Conservation (phyloP, 305 asterid species). For the Caryopteris hybrid region DNA sequence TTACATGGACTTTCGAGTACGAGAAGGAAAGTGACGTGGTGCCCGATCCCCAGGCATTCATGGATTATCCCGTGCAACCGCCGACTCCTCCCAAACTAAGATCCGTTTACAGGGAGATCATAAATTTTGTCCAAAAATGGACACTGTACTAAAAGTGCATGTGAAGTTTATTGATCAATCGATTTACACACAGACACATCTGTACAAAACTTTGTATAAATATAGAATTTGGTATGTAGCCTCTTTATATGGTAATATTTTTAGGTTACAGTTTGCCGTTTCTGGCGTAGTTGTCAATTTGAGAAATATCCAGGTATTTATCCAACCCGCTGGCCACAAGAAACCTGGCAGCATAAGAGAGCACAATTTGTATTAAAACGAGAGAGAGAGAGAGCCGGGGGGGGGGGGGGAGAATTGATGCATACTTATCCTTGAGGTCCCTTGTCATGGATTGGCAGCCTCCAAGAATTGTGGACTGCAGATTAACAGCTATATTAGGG, state of each 20-base stretch:
- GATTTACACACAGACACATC: neutral
- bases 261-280: conserved; percentile 28
- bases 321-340: conserved; percentile 54
- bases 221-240: neutral
- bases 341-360: conserved; percentile 46
- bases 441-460: conserved; percentile 71
- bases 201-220: conserved; percentile 14
- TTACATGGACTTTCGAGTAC: conserved; percentile 27
- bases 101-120: too few relatives aligned
- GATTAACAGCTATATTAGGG: conserved; percentile 85
- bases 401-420: neutral
- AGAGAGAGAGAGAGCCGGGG: neutral
- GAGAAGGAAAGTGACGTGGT: neutral
- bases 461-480: conserved; percentile 67
- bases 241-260: neutral
- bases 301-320: conserved; percentile 52
- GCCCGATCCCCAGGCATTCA: too few relatives aligned
- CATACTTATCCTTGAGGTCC: conserved; percentile 61
- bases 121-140: neutral
- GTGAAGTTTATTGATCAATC: neutral
- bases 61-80: too few relatives aligned
- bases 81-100: too few relatives aligned
- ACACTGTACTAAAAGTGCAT: neutral
- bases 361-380: neutral
- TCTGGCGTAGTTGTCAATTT: conserved; percentile 47